A percentile compares a stretch with the other conserved stretches of the same genome.
Conservation (phyloP, 345 rosid genomes). For the Cardiospermum halicacabum region DNA sequence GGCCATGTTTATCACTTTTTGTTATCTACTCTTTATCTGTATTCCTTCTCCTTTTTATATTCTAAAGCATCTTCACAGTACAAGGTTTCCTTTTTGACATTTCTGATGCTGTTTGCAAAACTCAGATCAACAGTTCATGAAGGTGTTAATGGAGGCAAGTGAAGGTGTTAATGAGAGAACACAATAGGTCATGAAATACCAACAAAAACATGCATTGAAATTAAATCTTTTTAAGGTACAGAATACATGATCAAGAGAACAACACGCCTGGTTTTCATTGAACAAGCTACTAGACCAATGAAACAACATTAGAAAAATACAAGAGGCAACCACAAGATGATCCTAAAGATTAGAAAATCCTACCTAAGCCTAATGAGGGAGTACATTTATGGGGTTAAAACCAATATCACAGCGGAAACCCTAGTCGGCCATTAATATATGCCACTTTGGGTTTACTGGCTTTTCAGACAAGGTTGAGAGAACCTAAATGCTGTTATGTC, state of each 20-base stretch:
- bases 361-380: constrained; percentile 23
- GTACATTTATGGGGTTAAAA: constrained; percentile 22
- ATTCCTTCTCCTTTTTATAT: neutral
- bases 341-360: constrained; percentile 25
- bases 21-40: neutral
- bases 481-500: constrained; percentile 17
- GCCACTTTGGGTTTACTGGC: constrained; percentile 15
- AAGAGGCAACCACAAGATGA: constrained; percentile 8
- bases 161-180: too few relatives aligned
- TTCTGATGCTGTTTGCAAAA: too few relatives aligned
- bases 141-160: too few relatives aligned
- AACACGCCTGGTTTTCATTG: constrained; percentile 22
- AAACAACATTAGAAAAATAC: constrained; percentile 20
- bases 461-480: constrained; percentile 11
- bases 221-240: constrained; percentile 17
- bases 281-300: constrained; percentile 21
- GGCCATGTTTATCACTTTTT: constrained; percentile 6
- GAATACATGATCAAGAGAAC: constrained; percentile 18
- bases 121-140: too few relatives aligned
- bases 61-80: neutral
- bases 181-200: neutral
- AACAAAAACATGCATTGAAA: constrained; percentile 16
- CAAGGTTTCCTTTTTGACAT: neutral
- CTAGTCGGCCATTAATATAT: constrained; percentile 17
- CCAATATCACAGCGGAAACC: constrained; percentile 17